Conservation (phyloP, 176 grass and related monocot species). For the Hyparrhenia diplandra region DNA sequence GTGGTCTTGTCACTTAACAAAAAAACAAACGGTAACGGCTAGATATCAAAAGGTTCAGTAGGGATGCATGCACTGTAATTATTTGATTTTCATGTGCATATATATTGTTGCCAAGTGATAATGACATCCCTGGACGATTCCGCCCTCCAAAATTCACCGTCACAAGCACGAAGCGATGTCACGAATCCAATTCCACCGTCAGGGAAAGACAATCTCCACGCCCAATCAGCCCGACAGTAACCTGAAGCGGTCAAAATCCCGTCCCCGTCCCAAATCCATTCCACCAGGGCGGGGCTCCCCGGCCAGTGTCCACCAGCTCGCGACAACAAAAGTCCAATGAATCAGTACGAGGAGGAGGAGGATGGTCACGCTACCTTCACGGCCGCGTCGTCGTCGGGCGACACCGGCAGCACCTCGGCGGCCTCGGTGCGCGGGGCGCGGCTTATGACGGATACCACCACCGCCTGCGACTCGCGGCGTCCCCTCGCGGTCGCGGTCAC, state of each 20-base stretch:
- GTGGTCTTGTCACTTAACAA: background rate
- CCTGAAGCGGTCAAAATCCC: background rate
- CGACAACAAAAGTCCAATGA: background rate
- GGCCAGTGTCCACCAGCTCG: background rate
- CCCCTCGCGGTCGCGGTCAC: background rate
- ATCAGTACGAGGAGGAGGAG: background rate
- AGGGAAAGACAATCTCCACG: background rate
- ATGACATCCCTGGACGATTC: background rate
- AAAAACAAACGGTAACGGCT: constrained; percentile 8
- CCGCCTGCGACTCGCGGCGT: constrained; percentile 33
- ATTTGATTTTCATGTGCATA: background rate
- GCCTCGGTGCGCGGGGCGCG: too few relatives aligned
- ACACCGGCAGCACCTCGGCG: constrained; percentile 59
- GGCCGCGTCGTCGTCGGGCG: constrained; percentile 52
- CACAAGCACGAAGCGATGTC: background rate
- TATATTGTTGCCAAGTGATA: background rate
- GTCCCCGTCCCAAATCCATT: constrained; percentile 12
- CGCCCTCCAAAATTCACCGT: background rate
- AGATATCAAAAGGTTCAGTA: background rate
- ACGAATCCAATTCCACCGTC: constrained; percentile 31
- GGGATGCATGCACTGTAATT: background rate
- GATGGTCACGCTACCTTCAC: constrained; percentile 23
- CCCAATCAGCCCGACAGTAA: constrained; percentile 12
- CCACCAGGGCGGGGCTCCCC: background rate
- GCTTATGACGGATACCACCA: too few relatives aligned